Evolutionary conservation across 495 filamentous ascomycete genomes (phyloP).

Genomic region (Penicillium malachiteum): DNA sequence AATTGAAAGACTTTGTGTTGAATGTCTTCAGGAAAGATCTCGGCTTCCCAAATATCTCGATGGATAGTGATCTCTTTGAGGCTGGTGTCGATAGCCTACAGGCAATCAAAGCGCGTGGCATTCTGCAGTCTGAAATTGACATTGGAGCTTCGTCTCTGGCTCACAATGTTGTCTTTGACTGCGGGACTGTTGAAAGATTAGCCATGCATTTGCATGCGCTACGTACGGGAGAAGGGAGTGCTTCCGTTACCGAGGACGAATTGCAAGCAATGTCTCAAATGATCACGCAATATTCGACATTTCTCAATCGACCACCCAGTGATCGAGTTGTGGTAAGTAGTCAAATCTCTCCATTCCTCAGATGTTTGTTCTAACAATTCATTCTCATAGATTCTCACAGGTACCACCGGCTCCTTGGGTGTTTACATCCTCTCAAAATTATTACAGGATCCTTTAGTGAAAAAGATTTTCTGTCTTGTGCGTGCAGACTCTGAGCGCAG

Average conservation of each 20-base stretch:
- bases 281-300: background rate
- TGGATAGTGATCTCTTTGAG: conserved; percentile 44
- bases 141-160: background rate
- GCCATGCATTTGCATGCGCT: background rate
- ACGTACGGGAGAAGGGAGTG: background rate
- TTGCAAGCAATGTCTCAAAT: background rate
- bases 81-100: conserved; percentile 53
- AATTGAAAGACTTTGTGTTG: conserved; percentile 20
- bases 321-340: background rate
- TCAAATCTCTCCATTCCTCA: background rate
- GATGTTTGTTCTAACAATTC: background rate
- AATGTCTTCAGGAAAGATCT: conserved; percentile 10
- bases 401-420: background rate
- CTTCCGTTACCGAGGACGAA: background rate
- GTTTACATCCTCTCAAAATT: background rate
- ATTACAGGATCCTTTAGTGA: background rate
- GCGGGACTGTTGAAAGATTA: background rate
- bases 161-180: background rate
- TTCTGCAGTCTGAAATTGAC: background rate
- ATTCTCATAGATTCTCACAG: background rate
- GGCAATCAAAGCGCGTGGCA: conserved; percentile 22
- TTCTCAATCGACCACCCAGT: background rate
- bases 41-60: conserved; percentile 12
- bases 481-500: background rate
- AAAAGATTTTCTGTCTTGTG: background rate